Percentiles rank a stretch among this genome's conserved stretches.
Evolutionary conservation across 192 early-diverging fungal species (phyloP).

Genomic region (Mortierella alpina): DNA sequence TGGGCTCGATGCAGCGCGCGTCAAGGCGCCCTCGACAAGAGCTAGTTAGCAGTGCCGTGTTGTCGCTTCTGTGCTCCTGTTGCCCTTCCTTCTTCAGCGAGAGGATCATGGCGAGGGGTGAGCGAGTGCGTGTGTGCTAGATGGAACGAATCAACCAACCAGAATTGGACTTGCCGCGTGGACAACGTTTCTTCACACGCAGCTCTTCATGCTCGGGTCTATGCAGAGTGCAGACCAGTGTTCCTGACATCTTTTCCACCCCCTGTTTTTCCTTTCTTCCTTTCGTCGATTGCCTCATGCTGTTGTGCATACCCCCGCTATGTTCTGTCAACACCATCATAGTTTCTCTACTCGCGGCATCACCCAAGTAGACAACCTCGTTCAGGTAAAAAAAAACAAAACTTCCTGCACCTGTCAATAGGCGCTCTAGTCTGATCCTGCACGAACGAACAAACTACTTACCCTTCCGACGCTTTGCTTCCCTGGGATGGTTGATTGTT

Average conservation of each 20-base stretch:
- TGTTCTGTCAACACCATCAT: not conserved
- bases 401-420: not conserved
- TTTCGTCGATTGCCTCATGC: not conserved
- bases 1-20: not conserved
- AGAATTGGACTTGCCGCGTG: no score
- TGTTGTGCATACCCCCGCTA: not conserved
- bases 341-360: slow-evolving; percentile 71
- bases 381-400: slow-evolving; percentile 56
- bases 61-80: no score
- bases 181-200: not conserved
- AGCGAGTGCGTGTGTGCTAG: no score
- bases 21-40: no score
- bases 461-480: no score
- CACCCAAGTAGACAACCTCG: slow-evolving; percentile 70
- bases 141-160: no score
- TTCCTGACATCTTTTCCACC: not conserved
- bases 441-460: no score
- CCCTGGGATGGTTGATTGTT: no score
- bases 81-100: no score
- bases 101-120: no score
- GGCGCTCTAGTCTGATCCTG: no score
- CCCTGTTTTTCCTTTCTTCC: not conserved
- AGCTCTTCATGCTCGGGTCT: not conserved
- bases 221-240: not conserved
- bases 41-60: no score